phyloP scores from a whole-genome alignment of 1,284 basidiomycete species.

The Volvariella surrecta region DNA sequence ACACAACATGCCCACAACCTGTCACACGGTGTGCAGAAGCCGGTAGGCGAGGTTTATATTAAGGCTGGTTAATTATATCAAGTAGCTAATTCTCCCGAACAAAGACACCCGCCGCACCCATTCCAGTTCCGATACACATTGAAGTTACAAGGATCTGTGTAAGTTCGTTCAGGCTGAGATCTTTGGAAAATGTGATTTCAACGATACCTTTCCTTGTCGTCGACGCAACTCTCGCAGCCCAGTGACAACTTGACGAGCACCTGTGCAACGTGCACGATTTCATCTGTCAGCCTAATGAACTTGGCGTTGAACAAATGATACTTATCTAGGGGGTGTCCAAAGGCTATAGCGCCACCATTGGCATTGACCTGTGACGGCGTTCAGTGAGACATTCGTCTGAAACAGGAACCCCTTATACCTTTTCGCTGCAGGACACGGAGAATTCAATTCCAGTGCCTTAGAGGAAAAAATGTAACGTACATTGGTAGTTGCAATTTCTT shows the following conservation, averaged over 20 bases:
- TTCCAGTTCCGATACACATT: conserved; percentile 87
- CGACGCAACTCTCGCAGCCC: conserved; percentile 78
- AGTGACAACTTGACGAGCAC: conserved; percentile 83
- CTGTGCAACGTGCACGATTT: conserved; percentile 62
- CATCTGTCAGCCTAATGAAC: conserved; percentile 13
- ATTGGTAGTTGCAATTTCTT: conserved; percentile 57
- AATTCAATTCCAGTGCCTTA: conserved; percentile 1
- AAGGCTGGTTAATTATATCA: too few species aligned
- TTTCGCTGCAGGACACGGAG: conserved; percentile 21
- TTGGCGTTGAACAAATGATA: conserved; percentile 15
- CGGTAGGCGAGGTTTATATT: too few species aligned
- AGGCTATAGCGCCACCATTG: conserved; percentile 85
- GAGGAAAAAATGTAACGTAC: conserved; percentile 17
- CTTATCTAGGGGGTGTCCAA: conserved; percentile 84
- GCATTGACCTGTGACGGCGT: conserved; percentile 79
- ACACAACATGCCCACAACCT: neutral
- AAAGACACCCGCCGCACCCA: conserved; percentile 80
- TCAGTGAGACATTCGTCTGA: conserved; percentile 37
- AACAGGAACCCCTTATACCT: conserved; percentile 15
- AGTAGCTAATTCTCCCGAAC: conserved; percentile 35
- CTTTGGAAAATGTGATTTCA: conserved; percentile 3
- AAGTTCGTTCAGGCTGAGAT: conserved; percentile 1
- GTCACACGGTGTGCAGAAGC: too few species aligned
- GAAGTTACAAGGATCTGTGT: conserved; percentile 64
- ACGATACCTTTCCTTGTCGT: conserved; percentile 64